Conservation (phyloP, 129 eudicot genomes). For the Flaveria brownii region DNA sequence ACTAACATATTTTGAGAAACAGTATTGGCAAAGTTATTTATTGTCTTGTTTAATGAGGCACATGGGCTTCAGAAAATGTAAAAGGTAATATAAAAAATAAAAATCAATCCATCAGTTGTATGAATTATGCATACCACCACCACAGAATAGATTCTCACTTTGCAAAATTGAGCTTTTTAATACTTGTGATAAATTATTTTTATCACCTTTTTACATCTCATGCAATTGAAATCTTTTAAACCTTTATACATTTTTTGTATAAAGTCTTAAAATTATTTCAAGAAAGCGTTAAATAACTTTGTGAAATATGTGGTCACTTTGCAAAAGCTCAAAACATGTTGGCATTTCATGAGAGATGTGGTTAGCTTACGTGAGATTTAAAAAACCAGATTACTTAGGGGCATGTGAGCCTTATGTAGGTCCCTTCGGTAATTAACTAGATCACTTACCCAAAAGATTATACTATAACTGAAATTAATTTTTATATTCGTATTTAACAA, state of each 20-base stretch:
- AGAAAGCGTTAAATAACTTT: background rate
- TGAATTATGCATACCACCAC: background rate
- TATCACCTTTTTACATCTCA: background rate
- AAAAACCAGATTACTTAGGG: background rate
- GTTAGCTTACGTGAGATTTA: background rate
- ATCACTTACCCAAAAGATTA: background rate
- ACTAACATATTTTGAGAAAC: background rate
- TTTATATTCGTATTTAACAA: background rate
- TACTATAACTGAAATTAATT: background rate
- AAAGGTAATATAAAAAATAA: too few species aligned
- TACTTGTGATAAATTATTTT: too few species aligned
- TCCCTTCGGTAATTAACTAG: background rate
- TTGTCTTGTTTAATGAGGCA: too few species aligned
- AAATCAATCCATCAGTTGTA: background rate
- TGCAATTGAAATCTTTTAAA: too few species aligned
- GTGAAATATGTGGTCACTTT: too few species aligned
- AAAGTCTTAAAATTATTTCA: background rate
- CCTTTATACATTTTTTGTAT: background rate
- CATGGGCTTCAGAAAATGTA: too few species aligned
- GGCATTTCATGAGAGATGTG: background rate
- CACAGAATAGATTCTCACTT: too few species aligned
- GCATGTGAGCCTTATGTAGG: background rate
- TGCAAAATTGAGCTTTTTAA: too few species aligned
- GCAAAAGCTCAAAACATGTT: background rate
- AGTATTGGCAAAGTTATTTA: too few species aligned